These are phyloP conservation scores for Sabuloglossum arenarium DNA, from an alignment of 495 filamentous ascomycete species.

Conservation along the genomic window DNA sequence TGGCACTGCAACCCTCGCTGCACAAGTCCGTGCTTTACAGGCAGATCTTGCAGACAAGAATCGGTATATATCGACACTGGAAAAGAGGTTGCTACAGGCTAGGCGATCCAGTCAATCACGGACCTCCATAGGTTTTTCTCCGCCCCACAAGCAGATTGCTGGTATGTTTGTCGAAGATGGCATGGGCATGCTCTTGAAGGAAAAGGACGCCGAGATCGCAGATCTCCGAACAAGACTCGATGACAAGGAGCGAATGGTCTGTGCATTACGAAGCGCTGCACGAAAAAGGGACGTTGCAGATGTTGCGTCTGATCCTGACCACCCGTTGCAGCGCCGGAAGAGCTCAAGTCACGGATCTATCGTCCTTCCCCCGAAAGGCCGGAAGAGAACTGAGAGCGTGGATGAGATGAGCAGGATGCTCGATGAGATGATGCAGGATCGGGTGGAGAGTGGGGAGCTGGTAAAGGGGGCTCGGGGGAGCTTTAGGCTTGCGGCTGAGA, in stretches of 20 bases:
- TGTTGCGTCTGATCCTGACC: constrained; percentile 11
- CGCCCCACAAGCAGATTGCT: constrained; percentile 23
- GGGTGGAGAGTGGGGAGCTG: constrained; percentile 47
- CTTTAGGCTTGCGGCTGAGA: constrained; percentile 22
- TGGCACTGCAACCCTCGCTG: constrained; percentile 57
- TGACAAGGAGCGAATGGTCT: constrained; percentile 88
- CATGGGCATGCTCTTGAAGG: constrained; percentile 44
- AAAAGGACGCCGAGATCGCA: constrained; percentile 86
- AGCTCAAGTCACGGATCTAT: constrained; percentile 1
- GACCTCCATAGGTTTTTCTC: constrained; percentile 46
- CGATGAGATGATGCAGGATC: constrained; percentile 85
- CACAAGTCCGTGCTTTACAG: constrained; percentile 73
- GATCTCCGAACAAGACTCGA: constrained; percentile 78
- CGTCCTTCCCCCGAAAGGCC: not conserved
- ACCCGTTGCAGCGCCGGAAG: constrained; percentile 23
- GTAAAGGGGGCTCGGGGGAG: constrained; percentile 36
- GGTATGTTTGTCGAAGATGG: constrained; percentile 35
- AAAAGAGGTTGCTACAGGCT: constrained; percentile 81
- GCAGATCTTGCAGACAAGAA: constrained; percentile 91
- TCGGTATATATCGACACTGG: constrained; percentile 82
- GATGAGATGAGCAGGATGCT: constrained; percentile 80
- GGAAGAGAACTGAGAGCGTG: constrained; percentile 39
- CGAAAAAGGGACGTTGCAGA: constrained; percentile 77
- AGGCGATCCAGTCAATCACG: constrained; percentile 76
- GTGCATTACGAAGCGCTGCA: constrained; percentile 67